These are phyloP conservation scores for Ustilago sp. DNA, from an alignment of 1,284 basidiomycete species.

Conservation along the genomic window DNA sequence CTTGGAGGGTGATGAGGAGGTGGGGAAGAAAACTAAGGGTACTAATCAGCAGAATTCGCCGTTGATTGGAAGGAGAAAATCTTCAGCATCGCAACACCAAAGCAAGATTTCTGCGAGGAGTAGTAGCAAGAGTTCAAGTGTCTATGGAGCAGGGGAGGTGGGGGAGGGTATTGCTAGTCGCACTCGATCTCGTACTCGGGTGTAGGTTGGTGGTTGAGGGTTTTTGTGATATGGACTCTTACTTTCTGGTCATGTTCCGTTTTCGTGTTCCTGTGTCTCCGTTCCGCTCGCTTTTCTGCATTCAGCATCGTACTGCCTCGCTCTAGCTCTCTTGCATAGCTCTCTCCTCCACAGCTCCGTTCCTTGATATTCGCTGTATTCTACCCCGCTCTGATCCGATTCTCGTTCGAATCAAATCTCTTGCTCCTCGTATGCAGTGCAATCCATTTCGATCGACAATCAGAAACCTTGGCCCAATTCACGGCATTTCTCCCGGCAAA, in stretches of 20 bases:
- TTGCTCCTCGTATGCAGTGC: no score
- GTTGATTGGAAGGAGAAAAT: slow-evolving; percentile 3
- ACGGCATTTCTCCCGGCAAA: no score
- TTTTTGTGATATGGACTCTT: not conserved
- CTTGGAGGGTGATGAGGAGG: slow-evolving; percentile 1
- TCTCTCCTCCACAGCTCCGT: no score
- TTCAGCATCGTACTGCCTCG: not conserved
- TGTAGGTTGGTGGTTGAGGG: not conserved
- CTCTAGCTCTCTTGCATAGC: no score
- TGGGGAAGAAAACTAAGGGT: not conserved
- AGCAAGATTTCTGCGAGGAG: slow-evolving; percentile 24
- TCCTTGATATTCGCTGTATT: slow-evolving; percentile 1
- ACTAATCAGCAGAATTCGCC: not conserved
- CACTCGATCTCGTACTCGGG: slow-evolving; percentile 38
- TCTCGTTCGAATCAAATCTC: no score
- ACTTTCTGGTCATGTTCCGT: not conserved
- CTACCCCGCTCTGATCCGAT: not conserved
- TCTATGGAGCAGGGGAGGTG: slow-evolving; percentile 4
- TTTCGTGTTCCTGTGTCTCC: not conserved
- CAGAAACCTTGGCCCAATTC: no score
- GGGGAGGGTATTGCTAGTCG: slow-evolving; percentile 35
- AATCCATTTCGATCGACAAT: no score
- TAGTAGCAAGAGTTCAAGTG: slow-evolving; percentile 27
- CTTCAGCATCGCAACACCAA: slow-evolving; percentile 26
- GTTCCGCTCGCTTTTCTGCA: not conserved